Percentiles rank a stretch among this genome's conserved stretches.
These are phyloP conservation scores for Haberlea rhodopensis DNA, from an alignment of 257 asterid species.

Conservation along the genomic window DNA sequence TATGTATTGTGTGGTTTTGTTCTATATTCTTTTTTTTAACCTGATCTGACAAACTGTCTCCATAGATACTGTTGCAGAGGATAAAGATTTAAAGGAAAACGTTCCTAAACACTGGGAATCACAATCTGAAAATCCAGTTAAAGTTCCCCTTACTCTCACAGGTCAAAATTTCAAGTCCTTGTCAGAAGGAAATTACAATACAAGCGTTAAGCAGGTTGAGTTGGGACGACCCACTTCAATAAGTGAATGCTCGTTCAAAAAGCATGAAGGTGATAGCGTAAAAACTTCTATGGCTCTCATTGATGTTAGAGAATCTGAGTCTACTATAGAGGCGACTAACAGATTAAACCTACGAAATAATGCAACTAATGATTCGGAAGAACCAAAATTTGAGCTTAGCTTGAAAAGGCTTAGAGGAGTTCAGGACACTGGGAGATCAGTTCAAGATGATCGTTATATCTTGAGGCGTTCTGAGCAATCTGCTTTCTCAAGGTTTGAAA, in stretches of 20 bases:
- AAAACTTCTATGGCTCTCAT: slow-evolving; percentile 29
- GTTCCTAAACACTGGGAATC: slow-evolving; percentile 35
- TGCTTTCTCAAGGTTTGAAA: slow-evolving; percentile 78
- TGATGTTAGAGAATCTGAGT: slow-evolving; percentile 39
- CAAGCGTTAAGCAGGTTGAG: slow-evolving; percentile 24
- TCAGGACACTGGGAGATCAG: slow-evolving; percentile 40
- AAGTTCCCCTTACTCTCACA: slow-evolving; percentile 23
- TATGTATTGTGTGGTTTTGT: slow-evolving; percentile 17
- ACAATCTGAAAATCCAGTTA: slow-evolving; percentile 42
- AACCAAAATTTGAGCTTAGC: slow-evolving; percentile 47
- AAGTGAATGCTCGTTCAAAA: slow-evolving; percentile 30
- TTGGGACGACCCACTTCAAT: slow-evolving; percentile 30
- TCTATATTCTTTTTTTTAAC: slow-evolving; percentile 18
- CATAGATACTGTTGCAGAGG: slow-evolving; percentile 40
- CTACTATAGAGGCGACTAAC: slow-evolving; percentile 41
- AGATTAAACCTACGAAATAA: slow-evolving; percentile 34
- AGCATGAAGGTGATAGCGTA: slow-evolving; percentile 21
- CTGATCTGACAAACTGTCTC: slow-evolving; percentile 24
- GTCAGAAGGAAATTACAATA: slow-evolving; percentile 26
- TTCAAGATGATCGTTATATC: slow-evolving; percentile 53
- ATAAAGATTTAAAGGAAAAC: slow-evolving; percentile 32
- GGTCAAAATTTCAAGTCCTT: slow-evolving; percentile 21
- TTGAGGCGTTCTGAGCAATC: slow-evolving; percentile 72
- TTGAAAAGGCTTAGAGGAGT: slow-evolving; percentile 62
- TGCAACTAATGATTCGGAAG: slow-evolving; percentile 35